Conservation (phyloP, 805 yeast genomes). For the Candida koratica region DNA sequence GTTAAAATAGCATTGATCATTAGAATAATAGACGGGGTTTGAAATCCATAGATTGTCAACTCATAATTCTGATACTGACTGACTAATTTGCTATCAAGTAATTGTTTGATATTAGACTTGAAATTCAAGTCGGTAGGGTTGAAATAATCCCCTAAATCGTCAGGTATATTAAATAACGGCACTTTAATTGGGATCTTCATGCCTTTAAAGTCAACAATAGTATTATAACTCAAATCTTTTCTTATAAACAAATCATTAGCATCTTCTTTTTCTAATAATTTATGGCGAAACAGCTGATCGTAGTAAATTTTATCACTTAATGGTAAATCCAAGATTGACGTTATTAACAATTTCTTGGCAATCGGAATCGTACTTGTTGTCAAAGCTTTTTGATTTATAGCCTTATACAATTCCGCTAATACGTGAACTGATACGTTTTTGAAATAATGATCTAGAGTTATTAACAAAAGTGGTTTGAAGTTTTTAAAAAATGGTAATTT, state of each 20-base stretch:
- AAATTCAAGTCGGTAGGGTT: constrained; percentile 45
- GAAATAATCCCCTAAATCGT: constrained; percentile 41
- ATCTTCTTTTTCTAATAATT: constrained; percentile 21
- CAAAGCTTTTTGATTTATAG: constrained; percentile 32
- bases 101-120: constrained; percentile 33
- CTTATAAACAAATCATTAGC: constrained; percentile 37
- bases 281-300: constrained; percentile 36
- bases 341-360: constrained; percentile 35
- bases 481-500: constrained; percentile 48
- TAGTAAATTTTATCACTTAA: constrained; percentile 38
- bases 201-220: constrained; percentile 33
- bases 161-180: constrained; percentile 41
- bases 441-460: constrained; percentile 49
- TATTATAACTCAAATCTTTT: constrained; percentile 42
- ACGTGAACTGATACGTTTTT: constrained; percentile 17
- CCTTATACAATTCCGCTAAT: constrained; percentile 27
- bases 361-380: constrained; percentile 23
- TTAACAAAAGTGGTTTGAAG: constrained; percentile 55
- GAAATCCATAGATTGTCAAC: constrained; percentile 49
- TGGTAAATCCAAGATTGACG: constrained; percentile 42
- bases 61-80: constrained; percentile 40
- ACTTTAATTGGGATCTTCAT: constrained; percentile 44
- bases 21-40: constrained; percentile 45
- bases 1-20: constrained; percentile 36
- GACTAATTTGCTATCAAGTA: constrained; percentile 33